Percentiles rank a stretch among this genome's conserved stretches.
phyloP scores from a whole-genome alignment of 768 basidiomycete genomes.

The Mycena haematopus region DNA sequence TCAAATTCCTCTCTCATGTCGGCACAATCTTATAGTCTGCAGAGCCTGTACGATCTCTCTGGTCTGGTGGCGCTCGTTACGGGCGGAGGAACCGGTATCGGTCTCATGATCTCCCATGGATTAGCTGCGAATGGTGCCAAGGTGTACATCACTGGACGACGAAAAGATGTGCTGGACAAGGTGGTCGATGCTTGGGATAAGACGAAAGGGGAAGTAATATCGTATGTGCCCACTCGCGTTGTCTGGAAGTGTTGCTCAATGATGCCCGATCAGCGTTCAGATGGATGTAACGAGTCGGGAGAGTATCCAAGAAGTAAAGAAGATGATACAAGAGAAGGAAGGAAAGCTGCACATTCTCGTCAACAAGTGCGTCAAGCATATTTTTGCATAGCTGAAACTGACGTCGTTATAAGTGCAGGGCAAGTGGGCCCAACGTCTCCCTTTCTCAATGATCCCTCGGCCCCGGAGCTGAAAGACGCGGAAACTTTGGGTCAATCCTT shows the following conservation, averaged over 20 bases:
- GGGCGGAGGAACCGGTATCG: slow-evolving; percentile 61
- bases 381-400: slow-evolving; percentile 2
- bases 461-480: slow-evolving; percentile 66
- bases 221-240: slow-evolving; percentile 48
- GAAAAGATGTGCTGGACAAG: slow-evolving; percentile 67
- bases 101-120: slow-evolving; percentile 71
- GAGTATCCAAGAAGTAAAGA: slow-evolving; percentile 65
- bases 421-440: slow-evolving; percentile 68
- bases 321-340: slow-evolving; percentile 60
- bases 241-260: slow-evolving; percentile 1
- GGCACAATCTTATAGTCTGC: slow-evolving; percentile 35
- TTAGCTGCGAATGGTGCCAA: slow-evolving; percentile 80
- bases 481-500: slow-evolving; percentile 72
- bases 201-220: slow-evolving; percentile 57
- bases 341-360: slow-evolving; percentile 80
- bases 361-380: slow-evolving; percentile 66
- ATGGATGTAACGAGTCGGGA: slow-evolving; percentile 78
- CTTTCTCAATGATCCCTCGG: slow-evolving; percentile 62
- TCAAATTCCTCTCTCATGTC: slow-evolving; percentile 30
- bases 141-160: slow-evolving; percentile 80
- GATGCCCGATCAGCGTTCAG: slow-evolving; percentile 49
- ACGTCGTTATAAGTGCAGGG: slow-evolving; percentile 61
- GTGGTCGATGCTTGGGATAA: slow-evolving; percentile 55
- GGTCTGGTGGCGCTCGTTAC: slow-evolving; percentile 65
- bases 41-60: slow-evolving; percentile 55